These are phyloP conservation scores for Paramecium primaurelia DNA, from an alignment of 73 alveolate genomes.

Conservation along the genomic window DNA sequence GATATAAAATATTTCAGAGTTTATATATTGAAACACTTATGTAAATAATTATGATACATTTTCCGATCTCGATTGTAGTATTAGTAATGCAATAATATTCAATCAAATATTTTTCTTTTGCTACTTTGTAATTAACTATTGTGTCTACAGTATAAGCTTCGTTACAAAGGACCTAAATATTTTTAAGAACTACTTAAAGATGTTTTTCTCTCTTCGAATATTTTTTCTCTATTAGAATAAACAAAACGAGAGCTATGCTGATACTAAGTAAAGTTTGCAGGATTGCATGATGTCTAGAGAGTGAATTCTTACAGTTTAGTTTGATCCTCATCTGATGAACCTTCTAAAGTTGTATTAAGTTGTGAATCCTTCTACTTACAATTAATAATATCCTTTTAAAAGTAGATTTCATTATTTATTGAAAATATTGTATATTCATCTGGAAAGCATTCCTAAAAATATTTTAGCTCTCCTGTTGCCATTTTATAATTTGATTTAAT, in stretches of 20 bases:
- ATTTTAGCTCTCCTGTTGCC: neutral
- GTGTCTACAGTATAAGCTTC: neutral
- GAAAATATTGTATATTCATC: neutral
- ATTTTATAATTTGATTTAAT: neutral
- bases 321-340: neutral
- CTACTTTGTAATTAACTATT: neutral
- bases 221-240: neutral
- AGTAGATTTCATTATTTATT: neutral
- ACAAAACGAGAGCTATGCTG: neutral
- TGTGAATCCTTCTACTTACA: neutral
- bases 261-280: neutral
- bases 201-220: neutral
- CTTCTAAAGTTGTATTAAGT: neutral
- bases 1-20: neutral
- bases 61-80: neutral
- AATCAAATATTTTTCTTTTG: neutral
- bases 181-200: neutral
- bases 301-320: neutral
- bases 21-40: neutral
- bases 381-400: neutral
- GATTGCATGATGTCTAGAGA: neutral
- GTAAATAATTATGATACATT: neutral
- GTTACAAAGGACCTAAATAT: neutral
- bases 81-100: neutral
- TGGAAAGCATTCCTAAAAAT: slow-evolving; percentile 24